phyloP scores from a whole-genome alignment of 2,329 filamentous ascomycete species.

The Ophiocordyceps camponoti-leonardi region DNA sequence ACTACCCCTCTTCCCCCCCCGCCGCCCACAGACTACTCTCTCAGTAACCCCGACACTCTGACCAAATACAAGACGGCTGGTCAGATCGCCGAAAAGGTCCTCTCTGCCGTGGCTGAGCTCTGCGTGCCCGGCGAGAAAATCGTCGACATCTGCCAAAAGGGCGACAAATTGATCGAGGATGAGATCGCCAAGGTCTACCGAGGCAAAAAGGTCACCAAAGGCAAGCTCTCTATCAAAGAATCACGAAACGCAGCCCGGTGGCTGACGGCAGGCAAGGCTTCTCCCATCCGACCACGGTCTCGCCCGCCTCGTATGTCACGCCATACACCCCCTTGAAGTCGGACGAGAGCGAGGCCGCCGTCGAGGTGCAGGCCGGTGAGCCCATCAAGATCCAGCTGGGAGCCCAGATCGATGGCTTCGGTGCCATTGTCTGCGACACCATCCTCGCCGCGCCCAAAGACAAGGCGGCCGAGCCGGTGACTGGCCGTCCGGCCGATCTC shows the following conservation, averaged over 20 bases:
- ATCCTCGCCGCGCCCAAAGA: constrained; percentile 53
- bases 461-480: constrained; percentile 44
- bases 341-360: constrained; percentile 68
- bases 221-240: constrained; percentile 18
- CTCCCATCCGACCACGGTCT: constrained; percentile 87
- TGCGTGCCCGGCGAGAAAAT: constrained; percentile 81
- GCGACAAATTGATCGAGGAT: constrained; percentile 86
- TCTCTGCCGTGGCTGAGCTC: constrained; percentile 62
- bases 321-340: constrained; percentile 87
- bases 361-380: constrained; percentile 69
- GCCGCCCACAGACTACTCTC: constrained; percentile 52
- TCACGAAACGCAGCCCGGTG: not conserved
- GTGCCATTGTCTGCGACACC: constrained; percentile 89
- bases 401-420: constrained; percentile 94
- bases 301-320: constrained; percentile 83
- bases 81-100: constrained; percentile 86
- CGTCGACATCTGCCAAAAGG: constrained; percentile 84
- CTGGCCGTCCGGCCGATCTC: constrained; percentile 69
- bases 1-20: not conserved
- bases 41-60: constrained; percentile 84
- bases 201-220: constrained; percentile 93
- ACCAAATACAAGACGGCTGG: constrained; percentile 99
- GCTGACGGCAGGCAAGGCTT: constrained; percentile 41
- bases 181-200: constrained; percentile 94
- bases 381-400: constrained; percentile 96